Evolutionary conservation across 148 eudicot species (phyloP), one percentile per base, ranked within the genome.

Genomic region (Beta vulgaris): DNA sequence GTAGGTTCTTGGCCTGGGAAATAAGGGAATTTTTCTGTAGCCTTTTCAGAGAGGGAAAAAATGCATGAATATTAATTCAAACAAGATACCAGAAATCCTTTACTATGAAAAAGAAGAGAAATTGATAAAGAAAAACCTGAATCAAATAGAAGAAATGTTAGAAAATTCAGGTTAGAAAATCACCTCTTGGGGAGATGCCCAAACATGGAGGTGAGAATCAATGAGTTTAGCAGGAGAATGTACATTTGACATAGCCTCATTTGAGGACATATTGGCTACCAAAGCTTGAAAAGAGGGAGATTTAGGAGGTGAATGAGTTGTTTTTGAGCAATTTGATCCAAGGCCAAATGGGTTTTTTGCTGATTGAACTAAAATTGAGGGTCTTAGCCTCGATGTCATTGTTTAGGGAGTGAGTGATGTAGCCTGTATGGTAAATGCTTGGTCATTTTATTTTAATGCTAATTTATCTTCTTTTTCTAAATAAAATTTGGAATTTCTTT

Each of bases 191-290:
- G 91, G 89, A 35, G 98, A 91, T 0, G 98, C 98, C 98, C 97
- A 93, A 21, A 91, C 92, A 82, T 93, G 98, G 68, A 93, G 86
- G 82, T 93, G 98, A 9, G 98, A 91, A 80, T 93, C 98, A 66
- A 93, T 91, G 79, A 91, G 57, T 86, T 88, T 88, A 70, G 77
- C 19, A 70, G 77, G 29, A 65, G 74, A 35, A 15, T 73, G 3
- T 1, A 34, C 55, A 40, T 53, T 42, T 36, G 9, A 25, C 14
- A 57, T 10, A 15, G 39, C 18, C 2, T 36, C 53, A 40, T 34
- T 57, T 69, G 75, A 59, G 1, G 86, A 82, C 91, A 89, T 87
- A 81, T 85, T 80, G 73, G 87, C 51, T 13, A 61, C 77, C 8
- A 75, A 48, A 37, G 13, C 39, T 19, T 51, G 51, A 40, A 60